A percentile compares a stretch with the other conserved stretches of the same genome.
phyloP scores from a whole-genome alignment of 1,284 basidiomycete species.

The Inonotus hispidus region DNA sequence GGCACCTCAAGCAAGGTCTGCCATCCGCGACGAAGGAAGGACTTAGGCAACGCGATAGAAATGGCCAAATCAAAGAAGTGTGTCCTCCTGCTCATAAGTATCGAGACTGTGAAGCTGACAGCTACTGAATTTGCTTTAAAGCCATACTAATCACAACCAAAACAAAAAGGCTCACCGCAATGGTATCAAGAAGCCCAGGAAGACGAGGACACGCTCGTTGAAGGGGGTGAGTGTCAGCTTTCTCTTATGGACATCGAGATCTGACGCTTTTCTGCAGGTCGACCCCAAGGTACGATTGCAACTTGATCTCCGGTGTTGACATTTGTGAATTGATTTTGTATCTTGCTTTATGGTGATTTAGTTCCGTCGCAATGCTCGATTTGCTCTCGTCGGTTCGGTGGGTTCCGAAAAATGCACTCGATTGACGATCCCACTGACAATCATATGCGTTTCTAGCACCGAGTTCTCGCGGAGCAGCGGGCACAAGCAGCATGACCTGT shows the following conservation, averaged over 20 bases:
- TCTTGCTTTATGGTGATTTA: constrained; percentile 29
- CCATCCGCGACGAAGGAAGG: background rate
- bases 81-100: background rate
- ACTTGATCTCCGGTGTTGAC: background rate
- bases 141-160: constrained; percentile 93
- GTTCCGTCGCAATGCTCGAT: constrained; percentile 85
- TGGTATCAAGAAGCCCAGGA: constrained; percentile 84
- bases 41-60: constrained; percentile 8
- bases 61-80: constrained; percentile 55
- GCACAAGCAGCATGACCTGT: constrained; percentile 37
- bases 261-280: constrained; percentile 45
- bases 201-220: constrained; percentile 76
- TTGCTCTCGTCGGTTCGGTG: constrained; percentile 76
- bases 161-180: constrained; percentile 94
- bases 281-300: constrained; percentile 67
- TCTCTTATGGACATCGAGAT: constrained; percentile 2
- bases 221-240: constrained; percentile 73
- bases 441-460: constrained; percentile 39
- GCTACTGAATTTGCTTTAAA: constrained; percentile 26
- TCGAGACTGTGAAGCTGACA: background rate
- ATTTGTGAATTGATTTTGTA: constrained; percentile 6
- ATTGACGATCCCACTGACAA: constrained; percentile 15
- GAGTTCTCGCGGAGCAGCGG: constrained; percentile 56
- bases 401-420: constrained; percentile 29
- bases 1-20: no score